Percentiles rank a stretch among this genome's conserved stretches.
Conservation (phyloP, 1,139 yeast genomes). For the Keqinozyma sinolaborantium region DNA sequence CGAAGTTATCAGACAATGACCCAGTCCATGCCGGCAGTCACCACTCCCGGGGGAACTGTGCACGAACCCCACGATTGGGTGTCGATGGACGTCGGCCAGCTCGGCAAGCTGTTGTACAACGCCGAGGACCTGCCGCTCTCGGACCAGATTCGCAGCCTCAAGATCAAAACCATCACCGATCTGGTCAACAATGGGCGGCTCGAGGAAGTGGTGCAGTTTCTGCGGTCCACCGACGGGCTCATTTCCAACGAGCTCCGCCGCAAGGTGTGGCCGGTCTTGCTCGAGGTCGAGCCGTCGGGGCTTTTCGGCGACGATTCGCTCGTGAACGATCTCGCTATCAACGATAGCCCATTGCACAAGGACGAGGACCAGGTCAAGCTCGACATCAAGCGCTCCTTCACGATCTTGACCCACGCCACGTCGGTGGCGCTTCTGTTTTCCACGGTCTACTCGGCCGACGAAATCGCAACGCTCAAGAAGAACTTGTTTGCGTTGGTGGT, state of each 20-base stretch:
- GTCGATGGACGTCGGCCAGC: slow-evolving; percentile 44
- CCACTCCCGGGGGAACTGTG: not conserved
- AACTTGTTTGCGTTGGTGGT: slow-evolving; percentile 48
- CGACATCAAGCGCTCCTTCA: slow-evolving; percentile 74
- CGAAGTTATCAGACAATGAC: no score
- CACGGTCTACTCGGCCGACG: slow-evolving; percentile 30
- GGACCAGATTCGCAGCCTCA: slow-evolving; percentile 35
- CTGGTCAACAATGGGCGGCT: slow-evolving; percentile 28
- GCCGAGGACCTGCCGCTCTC: slow-evolving; percentile 38
- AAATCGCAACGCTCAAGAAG: slow-evolving; percentile 31
- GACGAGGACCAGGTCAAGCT: slow-evolving; percentile 79
- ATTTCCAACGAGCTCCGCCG: slow-evolving; percentile 37
- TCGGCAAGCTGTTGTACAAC: slow-evolving; percentile 48
- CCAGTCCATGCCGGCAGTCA: not conserved
- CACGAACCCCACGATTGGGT: slow-evolving; percentile 41
- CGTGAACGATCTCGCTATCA: slow-evolving; percentile 12
- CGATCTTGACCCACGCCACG: slow-evolving; percentile 29
- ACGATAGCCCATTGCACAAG: slow-evolving; percentile 45
- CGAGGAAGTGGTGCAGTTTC: slow-evolving; percentile 27
- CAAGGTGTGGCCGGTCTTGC: slow-evolving; percentile 46
- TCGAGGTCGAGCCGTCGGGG: slow-evolving; percentile 15
- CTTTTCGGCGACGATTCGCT: slow-evolving; percentile 6
- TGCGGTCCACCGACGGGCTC: slow-evolving; percentile 49
- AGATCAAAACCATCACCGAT: slow-evolving; percentile 35
- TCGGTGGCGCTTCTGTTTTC: slow-evolving; percentile 26